A percentile compares a stretch with the other conserved stretches of the same genome.
Evolutionary conservation across 495 filamentous ascomycete genomes (phyloP).

Genomic region (Penicillium soppii): DNA sequence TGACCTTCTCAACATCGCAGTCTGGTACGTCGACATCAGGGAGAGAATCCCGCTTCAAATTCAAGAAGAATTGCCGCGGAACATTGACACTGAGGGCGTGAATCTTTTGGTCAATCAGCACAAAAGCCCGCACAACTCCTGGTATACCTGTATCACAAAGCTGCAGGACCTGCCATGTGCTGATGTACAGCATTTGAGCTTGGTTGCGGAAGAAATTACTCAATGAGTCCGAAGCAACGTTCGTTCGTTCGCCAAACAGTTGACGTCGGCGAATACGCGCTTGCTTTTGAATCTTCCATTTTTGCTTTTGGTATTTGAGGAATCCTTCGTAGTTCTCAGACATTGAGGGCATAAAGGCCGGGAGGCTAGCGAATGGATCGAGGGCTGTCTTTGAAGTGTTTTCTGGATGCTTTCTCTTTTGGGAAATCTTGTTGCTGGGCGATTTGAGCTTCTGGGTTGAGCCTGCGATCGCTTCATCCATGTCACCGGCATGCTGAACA

Average conservation of each 20-base stretch:
- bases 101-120: slow-evolving; percentile 89
- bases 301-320: slow-evolving; percentile 94
- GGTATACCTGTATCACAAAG: slow-evolving; percentile 75
- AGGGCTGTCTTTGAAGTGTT: slow-evolving; percentile 57
- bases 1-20: slow-evolving; percentile 86
- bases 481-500: slow-evolving; percentile 57
- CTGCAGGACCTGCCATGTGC: slow-evolving; percentile 93
- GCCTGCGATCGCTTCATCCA: slow-evolving; percentile 79
- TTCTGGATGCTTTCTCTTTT: slow-evolving; percentile 85
- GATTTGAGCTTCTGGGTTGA: slow-evolving; percentile 70
- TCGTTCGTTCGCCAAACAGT: slow-evolving; percentile 84
- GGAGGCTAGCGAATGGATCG: slow-evolving; percentile 83
- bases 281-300: slow-evolving; percentile 98
- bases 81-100: slow-evolving; percentile 87
- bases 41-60: slow-evolving; percentile 80
- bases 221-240: slow-evolving; percentile 66
- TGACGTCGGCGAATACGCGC: slow-evolving; percentile 84
- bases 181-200: slow-evolving; percentile 82
- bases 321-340: slow-evolving; percentile 87
- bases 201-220: slow-evolving; percentile 88
- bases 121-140: slow-evolving; percentile 83
- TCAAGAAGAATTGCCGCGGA: slow-evolving; percentile 84
- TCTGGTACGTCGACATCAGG: slow-evolving; percentile 87
- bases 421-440: slow-evolving; percentile 59
- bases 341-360: slow-evolving; percentile 80